These are phyloP conservation scores for Candida jianshihensis DNA, from an alignment of 805 yeast species.

Conservation along the genomic window DNA sequence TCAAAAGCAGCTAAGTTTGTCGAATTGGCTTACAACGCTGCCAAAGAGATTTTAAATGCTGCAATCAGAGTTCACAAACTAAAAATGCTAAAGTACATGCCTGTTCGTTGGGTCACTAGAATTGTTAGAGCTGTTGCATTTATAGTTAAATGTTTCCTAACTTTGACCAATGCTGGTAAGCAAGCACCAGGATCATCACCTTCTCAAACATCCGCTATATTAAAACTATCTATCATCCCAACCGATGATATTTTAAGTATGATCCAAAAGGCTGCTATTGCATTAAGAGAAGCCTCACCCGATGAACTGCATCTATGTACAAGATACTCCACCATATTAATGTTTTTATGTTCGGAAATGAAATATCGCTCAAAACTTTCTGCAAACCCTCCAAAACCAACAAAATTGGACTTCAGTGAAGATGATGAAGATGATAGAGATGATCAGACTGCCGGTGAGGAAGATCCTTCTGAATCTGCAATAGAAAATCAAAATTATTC, in stretches of 20 bases:
- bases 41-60: slow-evolving; percentile 67
- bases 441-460: background rate
- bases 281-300: slow-evolving; percentile 76
- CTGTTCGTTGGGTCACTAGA: slow-evolving; percentile 87
- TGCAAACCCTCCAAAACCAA: slow-evolving; percentile 22
- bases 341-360: slow-evolving; percentile 73
- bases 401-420: slow-evolving; percentile 16
- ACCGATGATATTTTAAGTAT: slow-evolving; percentile 62
- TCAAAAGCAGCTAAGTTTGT: slow-evolving; percentile 70
- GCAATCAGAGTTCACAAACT: slow-evolving; percentile 64
- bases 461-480: no score
- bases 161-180: slow-evolving; percentile 36
- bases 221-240: slow-evolving; percentile 55
- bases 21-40: slow-evolving; percentile 76
- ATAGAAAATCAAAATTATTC: no score
- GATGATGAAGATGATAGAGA: slow-evolving; percentile 15
- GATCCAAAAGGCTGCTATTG: slow-evolving; percentile 66
- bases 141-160: slow-evolving; percentile 76
- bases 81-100: slow-evolving; percentile 66
- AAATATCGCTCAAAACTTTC: slow-evolving; percentile 35
- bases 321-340: slow-evolving; percentile 67
- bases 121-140: slow-evolving; percentile 86
- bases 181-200: slow-evolving; percentile 23
- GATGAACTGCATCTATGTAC: slow-evolving; percentile 84
- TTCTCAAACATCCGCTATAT: slow-evolving; percentile 35